phyloP scores from a whole-genome alignment of 352 stramenopile genomes.

The Phytophthora palmivora region DNA sequence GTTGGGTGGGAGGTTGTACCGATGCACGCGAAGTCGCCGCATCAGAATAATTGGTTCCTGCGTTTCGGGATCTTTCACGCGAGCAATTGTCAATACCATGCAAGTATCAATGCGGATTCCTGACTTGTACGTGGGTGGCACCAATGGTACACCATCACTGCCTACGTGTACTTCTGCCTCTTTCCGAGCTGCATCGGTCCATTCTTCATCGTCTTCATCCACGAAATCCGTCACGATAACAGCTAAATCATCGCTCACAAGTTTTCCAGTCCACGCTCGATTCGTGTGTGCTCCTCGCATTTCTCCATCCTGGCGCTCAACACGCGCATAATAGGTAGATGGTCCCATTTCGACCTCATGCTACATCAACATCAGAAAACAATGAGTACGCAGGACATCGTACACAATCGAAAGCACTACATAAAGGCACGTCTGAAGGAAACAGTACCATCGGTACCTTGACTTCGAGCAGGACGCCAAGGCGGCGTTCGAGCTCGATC shows the following conservation, averaged over 20 bases:
- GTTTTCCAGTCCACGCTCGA: conserved; percentile 42
- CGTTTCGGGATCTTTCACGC: conserved; percentile 27
- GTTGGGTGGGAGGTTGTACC: conserved; percentile 57
- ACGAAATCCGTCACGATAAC: conserved; percentile 54
- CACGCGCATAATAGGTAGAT: conserved; percentile 43
- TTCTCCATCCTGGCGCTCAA: conserved; percentile 49
- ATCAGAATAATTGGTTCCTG: conserved; percentile 43
- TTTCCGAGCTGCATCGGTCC: conserved; percentile 14
- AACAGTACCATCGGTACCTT: conserved; percentile 45
- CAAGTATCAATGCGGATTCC: conserved; percentile 42
- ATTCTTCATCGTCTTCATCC: conserved; percentile 53
- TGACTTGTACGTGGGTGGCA: conserved; percentile 14
- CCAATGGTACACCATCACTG: conserved; percentile 25
- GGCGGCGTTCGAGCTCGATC: conserved; percentile 41
- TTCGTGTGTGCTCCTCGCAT: conserved; percentile 48
- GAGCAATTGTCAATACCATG: conserved; percentile 36
- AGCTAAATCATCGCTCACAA: conserved; percentile 48
- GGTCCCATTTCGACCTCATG: conserved; percentile 41
- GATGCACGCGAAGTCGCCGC: conserved; percentile 46
- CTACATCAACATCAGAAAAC: conserved; percentile 18
- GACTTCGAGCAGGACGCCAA: conserved; percentile 47
- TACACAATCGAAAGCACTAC: not conserved
- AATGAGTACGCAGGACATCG: conserved; percentile 5
- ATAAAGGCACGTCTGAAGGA: conserved; percentile 11
- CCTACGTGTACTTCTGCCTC: conserved; percentile 23